Percentiles rank a stretch among this genome's conserved stretches.
Conservation (phyloP, 2,329 filamentous ascomycete species). For the Scytalidium lignicola region DNA sequence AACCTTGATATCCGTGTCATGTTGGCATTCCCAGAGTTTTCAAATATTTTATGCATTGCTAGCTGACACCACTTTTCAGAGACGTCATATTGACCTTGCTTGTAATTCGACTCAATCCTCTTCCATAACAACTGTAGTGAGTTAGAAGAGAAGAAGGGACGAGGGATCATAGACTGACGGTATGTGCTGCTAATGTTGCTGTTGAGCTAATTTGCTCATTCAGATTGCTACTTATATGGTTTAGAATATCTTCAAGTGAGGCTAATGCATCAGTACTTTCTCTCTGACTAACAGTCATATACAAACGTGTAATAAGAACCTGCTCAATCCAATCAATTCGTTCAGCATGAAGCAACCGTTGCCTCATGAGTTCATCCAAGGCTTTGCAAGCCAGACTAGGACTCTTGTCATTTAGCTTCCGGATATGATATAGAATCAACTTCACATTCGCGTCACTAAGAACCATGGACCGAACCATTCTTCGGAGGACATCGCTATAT, state of each 20-base stretch:
- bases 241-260: conserved; percentile 36
- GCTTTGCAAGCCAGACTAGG: conserved; percentile 42
- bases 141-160: conserved; percentile 10
- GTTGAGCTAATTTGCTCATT: conserved; percentile 47
- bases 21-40: conserved; percentile 60
- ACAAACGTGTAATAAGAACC: conserved; percentile 61
- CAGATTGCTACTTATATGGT: conserved; percentile 40
- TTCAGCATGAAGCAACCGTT: conserved; percentile 46
- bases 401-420: conserved; percentile 54
- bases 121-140: conserved; percentile 71
- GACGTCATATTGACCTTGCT: conserved; percentile 43
- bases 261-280: conserved; percentile 30
- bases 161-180: conserved; percentile 38
- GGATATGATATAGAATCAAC: conserved; percentile 61
- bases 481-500: conserved; percentile 49
- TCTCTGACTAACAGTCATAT: conserved; percentile 52
- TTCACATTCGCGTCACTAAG: conserved; percentile 61
- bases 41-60: conserved; percentile 63
- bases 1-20: conserved; percentile 64
- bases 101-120: conserved; percentile 56
- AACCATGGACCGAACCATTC: conserved; percentile 56
- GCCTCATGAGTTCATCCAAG: conserved; percentile 59
- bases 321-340: conserved; percentile 62
- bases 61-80: conserved; percentile 68
- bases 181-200: conserved; percentile 63